These are phyloP conservation scores for Sapria himalayana DNA, from an alignment of 345 rosid species.

Conservation along the genomic window DNA sequence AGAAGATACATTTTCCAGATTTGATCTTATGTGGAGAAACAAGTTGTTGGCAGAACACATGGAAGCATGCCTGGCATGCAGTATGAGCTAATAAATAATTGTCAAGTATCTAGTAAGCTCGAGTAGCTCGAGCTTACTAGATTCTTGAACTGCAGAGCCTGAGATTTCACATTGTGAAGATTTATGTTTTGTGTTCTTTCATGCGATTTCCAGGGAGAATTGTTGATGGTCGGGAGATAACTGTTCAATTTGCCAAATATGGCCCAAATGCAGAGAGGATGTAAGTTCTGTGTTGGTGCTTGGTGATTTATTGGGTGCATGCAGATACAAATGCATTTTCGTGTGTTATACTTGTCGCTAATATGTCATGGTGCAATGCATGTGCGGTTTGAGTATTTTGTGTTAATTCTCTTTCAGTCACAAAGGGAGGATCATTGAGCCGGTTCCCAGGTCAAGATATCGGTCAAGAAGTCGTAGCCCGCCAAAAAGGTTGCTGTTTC, in stretches of 20 bases:
- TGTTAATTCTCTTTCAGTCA: slow-evolving; percentile 12
- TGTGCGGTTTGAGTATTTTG: too few relatives aligned
- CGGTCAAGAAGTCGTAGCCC: slow-evolving; percentile 40
- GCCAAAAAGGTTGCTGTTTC: slow-evolving; percentile 26
- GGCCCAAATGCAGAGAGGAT: slow-evolving; percentile 96
- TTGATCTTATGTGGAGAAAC: too few relatives aligned
- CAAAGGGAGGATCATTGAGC: slow-evolving; percentile 30
- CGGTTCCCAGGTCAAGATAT: slow-evolving; percentile 16
- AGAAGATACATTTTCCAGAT: too few relatives aligned
- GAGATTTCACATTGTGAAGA: not conserved
- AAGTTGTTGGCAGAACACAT: too few relatives aligned
- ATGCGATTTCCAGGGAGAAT: slow-evolving; percentile 38
- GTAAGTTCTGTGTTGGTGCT: slow-evolving; percentile 20
- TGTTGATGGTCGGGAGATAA: slow-evolving; percentile 90
- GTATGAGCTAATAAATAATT: too few relatives aligned
- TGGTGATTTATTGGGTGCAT: slow-evolving; percentile 3
- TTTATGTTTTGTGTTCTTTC: not conserved
- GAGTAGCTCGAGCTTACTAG: too few relatives aligned
- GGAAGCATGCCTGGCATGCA: too few relatives aligned
- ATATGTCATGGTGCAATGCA: too few relatives aligned
- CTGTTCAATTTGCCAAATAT: slow-evolving; percentile 86
- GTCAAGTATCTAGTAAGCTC: too few relatives aligned
- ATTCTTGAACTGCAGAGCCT: too few relatives aligned
- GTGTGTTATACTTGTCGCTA: not conserved
- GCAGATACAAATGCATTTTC: not conserved